A percentile compares a stretch with the other conserved stretches of the same genome.
Evolutionary conservation across 2,329 filamentous ascomycete species (phyloP).

Genomic region (Macroventuria anomochaeta): DNA sequence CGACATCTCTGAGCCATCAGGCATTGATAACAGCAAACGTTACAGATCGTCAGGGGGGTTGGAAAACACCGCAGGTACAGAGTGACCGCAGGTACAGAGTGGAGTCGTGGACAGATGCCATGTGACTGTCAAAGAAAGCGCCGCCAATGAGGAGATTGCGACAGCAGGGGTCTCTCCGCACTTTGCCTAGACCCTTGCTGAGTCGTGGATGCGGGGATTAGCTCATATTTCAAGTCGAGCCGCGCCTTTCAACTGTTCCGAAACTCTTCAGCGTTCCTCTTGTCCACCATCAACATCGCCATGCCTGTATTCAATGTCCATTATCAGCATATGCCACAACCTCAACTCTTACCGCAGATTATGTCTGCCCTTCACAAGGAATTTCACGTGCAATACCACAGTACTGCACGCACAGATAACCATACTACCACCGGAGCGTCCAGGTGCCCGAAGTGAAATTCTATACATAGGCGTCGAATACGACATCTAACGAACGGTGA

Average conservation of each 20-base stretch:
- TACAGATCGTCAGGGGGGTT: slow-evolving; percentile 15
- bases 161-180: slow-evolving; percentile 13
- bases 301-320: background rate
- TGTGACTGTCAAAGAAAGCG: slow-evolving; percentile 20
- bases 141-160: slow-evolving; percentile 18
- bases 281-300: background rate
- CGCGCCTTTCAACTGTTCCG: background rate
- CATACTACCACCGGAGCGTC: background rate
- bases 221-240: slow-evolving; percentile 3
- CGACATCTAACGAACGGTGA: background rate
- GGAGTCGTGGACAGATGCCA: slow-evolving; percentile 15
- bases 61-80: slow-evolving; percentile 10
- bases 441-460: background rate
- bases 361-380: background rate
- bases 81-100: slow-evolving; percentile 14
- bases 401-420: too few species aligned
- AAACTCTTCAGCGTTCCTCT: background rate
- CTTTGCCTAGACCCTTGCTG: slow-evolving; percentile 1
- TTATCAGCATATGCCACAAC: background rate
- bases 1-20: slow-evolving; percentile 69
- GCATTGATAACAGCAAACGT: slow-evolving; percentile 15
- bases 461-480: background rate
- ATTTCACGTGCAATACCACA: background rate
- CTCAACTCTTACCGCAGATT: background rate
- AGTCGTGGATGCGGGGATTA: slow-evolving; percentile 8